A percentile compares a stretch with the other conserved stretches of the same genome.
Conservation (phyloP, 2,329 filamentous ascomycete species). For the Botrytis porri region DNA sequence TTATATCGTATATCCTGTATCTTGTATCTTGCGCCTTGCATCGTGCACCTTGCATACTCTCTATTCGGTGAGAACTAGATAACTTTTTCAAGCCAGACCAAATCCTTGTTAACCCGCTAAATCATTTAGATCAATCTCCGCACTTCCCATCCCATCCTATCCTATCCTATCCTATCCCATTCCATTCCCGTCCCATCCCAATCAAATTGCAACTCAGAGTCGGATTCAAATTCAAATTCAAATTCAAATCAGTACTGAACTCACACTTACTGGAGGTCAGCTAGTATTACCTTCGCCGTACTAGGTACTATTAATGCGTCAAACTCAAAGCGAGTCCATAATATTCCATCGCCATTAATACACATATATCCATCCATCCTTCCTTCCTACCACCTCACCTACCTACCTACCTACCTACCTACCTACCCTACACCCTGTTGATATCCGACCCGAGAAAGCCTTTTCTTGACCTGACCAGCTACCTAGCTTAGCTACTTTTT, state of each 20-base stretch:
- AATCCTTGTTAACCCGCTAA: constrained; percentile 10
- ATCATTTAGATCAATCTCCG: constrained; percentile 2
- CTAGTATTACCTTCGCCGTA: background rate
- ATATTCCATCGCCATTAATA: background rate
- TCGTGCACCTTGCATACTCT: constrained; percentile 1
- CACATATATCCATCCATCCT: background rate
- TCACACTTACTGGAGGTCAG: background rate
- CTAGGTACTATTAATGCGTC: background rate
- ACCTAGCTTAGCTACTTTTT: background rate
- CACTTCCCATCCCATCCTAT: background rate
- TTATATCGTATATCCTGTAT: background rate
- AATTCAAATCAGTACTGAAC: background rate
- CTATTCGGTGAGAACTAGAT: constrained; percentile 11
- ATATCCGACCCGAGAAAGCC: background rate
- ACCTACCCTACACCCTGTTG: background rate
- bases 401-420: background rate
- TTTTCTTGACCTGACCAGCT: background rate
- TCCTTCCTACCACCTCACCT: background rate
- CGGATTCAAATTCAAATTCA: background rate
- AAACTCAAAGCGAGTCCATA: background rate
- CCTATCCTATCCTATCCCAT: background rate
- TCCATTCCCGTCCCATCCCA: background rate
- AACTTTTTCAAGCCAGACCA: background rate
- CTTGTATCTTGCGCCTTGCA: background rate
- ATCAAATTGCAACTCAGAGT: background rate